Percentiles rank a stretch among this genome's conserved stretches.
phyloP scores from a whole-genome alignment of 805 yeast species.

The Wickerhamiella vanderwaltii region DNA sequence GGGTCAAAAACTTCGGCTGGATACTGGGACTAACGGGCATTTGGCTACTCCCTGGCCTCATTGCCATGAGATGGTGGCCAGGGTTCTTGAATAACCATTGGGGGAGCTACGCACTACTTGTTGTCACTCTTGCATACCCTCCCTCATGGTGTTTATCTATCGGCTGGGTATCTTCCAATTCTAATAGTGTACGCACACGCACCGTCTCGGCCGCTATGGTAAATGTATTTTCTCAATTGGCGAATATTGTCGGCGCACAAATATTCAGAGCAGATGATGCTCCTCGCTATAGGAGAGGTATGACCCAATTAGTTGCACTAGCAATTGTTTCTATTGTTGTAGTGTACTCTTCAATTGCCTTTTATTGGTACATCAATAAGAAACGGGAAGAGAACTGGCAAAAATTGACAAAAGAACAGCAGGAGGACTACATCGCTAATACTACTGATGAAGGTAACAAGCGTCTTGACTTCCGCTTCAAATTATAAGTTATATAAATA shows the following conservation, averaged over 20 bases:
- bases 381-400: conserved; percentile 39
- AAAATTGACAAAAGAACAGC: conserved; percentile 38
- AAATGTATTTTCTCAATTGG: conserved; percentile 53
- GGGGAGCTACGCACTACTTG: conserved; percentile 24
- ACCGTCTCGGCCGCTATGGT: conserved; percentile 55
- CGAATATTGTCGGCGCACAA: conserved; percentile 41
- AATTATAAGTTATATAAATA: conserved; percentile 2
- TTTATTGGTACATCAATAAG: conserved; percentile 27
- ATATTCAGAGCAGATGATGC: conserved; percentile 45
- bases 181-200: conserved; percentile 49
- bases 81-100: conserved; percentile 20
- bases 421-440: conserved; percentile 33
- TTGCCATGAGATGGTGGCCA: conserved; percentile 22
- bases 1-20: conserved; percentile 10
- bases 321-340: conserved; percentile 17
- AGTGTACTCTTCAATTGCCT: conserved; percentile 23
- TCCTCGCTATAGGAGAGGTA: conserved; percentile 51
- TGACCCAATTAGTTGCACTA: conserved; percentile 25
- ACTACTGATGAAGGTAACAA: conserved; percentile 45
- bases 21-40: conserved; percentile 13
- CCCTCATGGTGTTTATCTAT: conserved; percentile 20
- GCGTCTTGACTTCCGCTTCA: conserved; percentile 42
- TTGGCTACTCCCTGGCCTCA: conserved; percentile 18
- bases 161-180: conserved; percentile 47
- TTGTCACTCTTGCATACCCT: conserved; percentile 23